Percentiles rank a stretch among this genome's conserved stretches.
phyloP scores from a whole-genome alignment of 192 early-diverging fungal species.

The Coemansia erecta region DNA sequence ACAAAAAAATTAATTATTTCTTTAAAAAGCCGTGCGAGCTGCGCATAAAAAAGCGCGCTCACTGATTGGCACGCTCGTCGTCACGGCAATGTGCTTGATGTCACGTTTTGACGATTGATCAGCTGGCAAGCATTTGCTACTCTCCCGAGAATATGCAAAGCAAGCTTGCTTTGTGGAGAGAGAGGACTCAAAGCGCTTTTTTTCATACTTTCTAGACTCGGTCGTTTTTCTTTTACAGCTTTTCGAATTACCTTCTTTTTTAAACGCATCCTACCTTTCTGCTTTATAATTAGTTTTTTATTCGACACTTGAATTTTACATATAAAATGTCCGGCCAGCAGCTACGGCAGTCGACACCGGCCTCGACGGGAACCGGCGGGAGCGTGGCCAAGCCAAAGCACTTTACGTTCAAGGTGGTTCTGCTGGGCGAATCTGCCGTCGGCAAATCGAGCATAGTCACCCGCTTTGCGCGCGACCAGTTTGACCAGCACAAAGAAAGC shows the following conservation, averaged over 20 bases:
- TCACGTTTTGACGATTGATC: neutral
- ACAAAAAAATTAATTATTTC: constrained; percentile 1
- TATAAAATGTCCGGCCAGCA: constrained; percentile 16
- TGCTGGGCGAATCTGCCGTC: constrained; percentile 91
- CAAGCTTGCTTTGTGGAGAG: neutral
- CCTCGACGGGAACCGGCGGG: constrained; percentile 6
- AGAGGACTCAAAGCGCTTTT: neutral
- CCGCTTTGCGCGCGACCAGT: constrained; percentile 90
- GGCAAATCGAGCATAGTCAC: constrained; percentile 96
- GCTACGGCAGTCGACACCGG: neutral
- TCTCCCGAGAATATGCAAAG: neutral
- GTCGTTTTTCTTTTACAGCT: constrained; percentile 1
- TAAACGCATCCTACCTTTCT: neutral
- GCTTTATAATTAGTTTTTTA: constrained; percentile 5
- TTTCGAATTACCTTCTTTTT: constrained; percentile 7
- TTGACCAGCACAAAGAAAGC: constrained; percentile 94
- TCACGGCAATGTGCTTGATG: neutral
- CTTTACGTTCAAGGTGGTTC: constrained; percentile 91
- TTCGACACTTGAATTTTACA: neutral
- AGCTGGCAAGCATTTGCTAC: neutral
- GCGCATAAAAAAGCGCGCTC: no score
- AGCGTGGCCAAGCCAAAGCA: constrained; percentile 57
- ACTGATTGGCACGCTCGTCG: no score
- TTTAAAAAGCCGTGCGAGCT: no score
- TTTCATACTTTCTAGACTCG: constrained; percentile 1